Evolutionary conservation across 1,284 basidiomycete species (phyloP).

Genomic region (Marasmius sp.): DNA sequence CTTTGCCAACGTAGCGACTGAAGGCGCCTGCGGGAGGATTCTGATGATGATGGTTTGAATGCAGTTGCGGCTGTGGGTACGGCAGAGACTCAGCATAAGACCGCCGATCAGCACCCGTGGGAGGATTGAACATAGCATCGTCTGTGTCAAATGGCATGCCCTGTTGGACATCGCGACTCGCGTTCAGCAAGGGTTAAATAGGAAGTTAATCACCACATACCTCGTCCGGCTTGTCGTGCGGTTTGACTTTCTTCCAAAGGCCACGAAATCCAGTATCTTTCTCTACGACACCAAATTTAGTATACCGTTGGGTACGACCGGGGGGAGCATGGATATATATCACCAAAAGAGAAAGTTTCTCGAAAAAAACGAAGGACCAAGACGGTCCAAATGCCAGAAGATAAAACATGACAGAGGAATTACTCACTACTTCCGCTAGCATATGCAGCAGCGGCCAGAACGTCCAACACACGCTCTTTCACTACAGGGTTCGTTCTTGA

Average conservation of each 20-base stretch:
- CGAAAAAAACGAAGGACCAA: no score
- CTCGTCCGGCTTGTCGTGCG: conserved; percentile 68
- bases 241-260: conserved; percentile 70
- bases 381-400: no score
- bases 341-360: no score
- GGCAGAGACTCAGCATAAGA: no score
- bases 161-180: conserved; percentile 8
- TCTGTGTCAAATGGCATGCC: conserved; percentile 74
- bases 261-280: conserved; percentile 55
- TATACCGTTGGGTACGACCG: conserved; percentile 2
- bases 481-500: conserved; percentile 69
- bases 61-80: no score
- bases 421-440: conserved; percentile 47
- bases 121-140: conserved; percentile 76
- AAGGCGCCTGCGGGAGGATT: no score
- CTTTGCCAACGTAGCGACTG: no score
- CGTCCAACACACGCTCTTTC: conserved; percentile 66
- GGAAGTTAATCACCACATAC: conserved; percentile 26
- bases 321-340: not conserved
- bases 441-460: conserved; percentile 71
- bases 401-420: not conserved
- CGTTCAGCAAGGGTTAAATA: not conserved
- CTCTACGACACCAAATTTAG: conserved; percentile 9
- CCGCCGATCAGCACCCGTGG: conserved; percentile 32
- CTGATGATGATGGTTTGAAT: no score